Conservation (phyloP, 257 asterid species). For the Buddleja alternifolia region DNA sequence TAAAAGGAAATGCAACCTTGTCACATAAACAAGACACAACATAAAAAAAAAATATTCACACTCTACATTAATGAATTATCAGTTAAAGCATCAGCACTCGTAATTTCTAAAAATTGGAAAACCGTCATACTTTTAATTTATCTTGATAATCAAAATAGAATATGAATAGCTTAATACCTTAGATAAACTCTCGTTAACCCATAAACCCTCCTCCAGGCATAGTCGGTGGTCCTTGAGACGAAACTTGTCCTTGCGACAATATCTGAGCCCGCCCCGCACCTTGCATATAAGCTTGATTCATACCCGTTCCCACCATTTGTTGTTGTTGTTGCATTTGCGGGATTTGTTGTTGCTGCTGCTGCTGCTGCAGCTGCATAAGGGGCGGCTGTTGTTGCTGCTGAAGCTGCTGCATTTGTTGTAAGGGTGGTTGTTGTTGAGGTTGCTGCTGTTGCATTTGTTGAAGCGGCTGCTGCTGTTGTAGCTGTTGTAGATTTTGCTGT, state of each 20-base stretch:
- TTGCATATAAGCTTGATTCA: slow-evolving; percentile 75
- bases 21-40: too few relatives aligned
- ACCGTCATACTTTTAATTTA: too few relatives aligned
- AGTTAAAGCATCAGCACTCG: too few relatives aligned
- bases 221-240: slow-evolving; percentile 72
- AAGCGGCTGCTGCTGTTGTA: slow-evolving; percentile 35
- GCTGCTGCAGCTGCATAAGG: slow-evolving; percentile 29
- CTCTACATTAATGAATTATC: too few relatives aligned
- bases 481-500: slow-evolving; percentile 32
- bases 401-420: slow-evolving; percentile 46
- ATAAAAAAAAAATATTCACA: too few relatives aligned
- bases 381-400: slow-evolving; percentile 35
- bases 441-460: slow-evolving; percentile 43
- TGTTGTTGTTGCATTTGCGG: slow-evolving; percentile 47
- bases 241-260: slow-evolving; percentile 74
- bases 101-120: too few relatives aligned
- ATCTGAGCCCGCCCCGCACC: slow-evolving; percentile 68
- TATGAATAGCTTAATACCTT: too few relatives aligned
- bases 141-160: too few relatives aligned
- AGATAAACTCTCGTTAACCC: slow-evolving; percentile 29
- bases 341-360: slow-evolving; percentile 40
- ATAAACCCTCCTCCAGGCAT: slow-evolving; percentile 76
- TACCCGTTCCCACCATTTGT: slow-evolving; percentile 63
- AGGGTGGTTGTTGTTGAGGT: slow-evolving; percentile 30
- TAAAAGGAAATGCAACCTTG: too few relatives aligned